Evolutionary conservation across 495 filamentous ascomycete genomes (phyloP), one percentile per base, ranked within the genome.

Genomic region (Neurospora sp.): DNA sequence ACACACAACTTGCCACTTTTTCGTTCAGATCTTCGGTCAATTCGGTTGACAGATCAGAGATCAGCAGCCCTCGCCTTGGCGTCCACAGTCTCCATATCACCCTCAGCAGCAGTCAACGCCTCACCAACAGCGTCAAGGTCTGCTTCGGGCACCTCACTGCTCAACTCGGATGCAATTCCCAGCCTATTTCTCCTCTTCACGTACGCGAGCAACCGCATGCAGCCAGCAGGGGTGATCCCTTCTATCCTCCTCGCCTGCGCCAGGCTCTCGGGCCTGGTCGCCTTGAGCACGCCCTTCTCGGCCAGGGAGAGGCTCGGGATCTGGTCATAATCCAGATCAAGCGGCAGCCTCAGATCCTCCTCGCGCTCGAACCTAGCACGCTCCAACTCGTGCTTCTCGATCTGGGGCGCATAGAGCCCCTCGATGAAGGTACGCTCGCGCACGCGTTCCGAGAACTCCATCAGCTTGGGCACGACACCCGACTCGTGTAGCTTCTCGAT

Each of bases 181-280:
- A 22, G 10, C 46, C 46, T 53, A 4, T 48, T 53, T 69, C 22
- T 38, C 27, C 44, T 73, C 74, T 72, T 59, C 72, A 89, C 88
- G 77, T 85, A 85, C 44, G 78, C 80, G n/a, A 92, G 77, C 73
- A 93, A 73, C 69, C 83, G 80, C 71, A 92, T 74, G 39, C 86
- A 85, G 0, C 88, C 91, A 4, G 84, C 82, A 0, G 91, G 89
- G 40, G 91, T 92, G 9, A 90, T 81, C 2, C 96, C 95, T 81
- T 99, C 96, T 69, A 97, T 88, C 11, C 96, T 83, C 69, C 93
- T 83, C 20, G 95, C 94, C 89, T 97, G 94, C 3, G 93, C 96
- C 35, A 99, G 82, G 69, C 87, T 95, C 77, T 94, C 92, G 6
- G 96, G 96, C 48, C 89, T 81, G 11, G 93, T 89, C 31, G 83